phyloP scores from a whole-genome alignment of 192 early-diverging fungal genomes.

The Entrophospora sp. region DNA sequence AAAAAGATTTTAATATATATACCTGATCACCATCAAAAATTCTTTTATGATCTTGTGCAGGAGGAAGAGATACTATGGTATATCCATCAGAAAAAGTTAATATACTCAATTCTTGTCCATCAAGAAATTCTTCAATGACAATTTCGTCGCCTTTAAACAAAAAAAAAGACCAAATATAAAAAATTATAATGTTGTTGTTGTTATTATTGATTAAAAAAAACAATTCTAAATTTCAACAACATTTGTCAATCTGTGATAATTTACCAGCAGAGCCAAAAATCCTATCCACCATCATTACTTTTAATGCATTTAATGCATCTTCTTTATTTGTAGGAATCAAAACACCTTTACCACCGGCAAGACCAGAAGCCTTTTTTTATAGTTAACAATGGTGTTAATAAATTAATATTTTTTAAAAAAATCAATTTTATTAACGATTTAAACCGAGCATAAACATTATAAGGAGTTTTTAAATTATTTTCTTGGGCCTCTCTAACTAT shows the following conservation, averaged over 20 bases:
- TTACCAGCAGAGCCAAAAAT: conserved; percentile 83
- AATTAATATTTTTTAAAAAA: too few relatives aligned
- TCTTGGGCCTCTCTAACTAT: too few relatives aligned
- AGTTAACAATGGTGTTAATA: too few relatives aligned
- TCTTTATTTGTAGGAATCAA: conserved; percentile 75
- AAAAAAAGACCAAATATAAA: too few relatives aligned
- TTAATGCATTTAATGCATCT: conserved; percentile 79
- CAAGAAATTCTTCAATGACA: conserved; percentile 90
- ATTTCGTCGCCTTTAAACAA: conserved; percentile 63
- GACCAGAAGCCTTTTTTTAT: conserved; percentile 82
- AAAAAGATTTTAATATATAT: background rate
- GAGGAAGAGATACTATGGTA: conserved; percentile 80
- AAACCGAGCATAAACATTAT: too few relatives aligned
- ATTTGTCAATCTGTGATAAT: too few relatives aligned
- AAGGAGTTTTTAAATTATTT: too few relatives aligned
- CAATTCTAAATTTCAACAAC: too few relatives aligned
- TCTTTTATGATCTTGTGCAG: conserved; percentile 98
- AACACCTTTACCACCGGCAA: conserved; percentile 98
- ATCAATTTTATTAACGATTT: too few relatives aligned
- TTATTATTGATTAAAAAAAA: too few relatives aligned
- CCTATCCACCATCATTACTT: conserved; percentile 80
- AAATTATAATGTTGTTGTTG: too few relatives aligned
- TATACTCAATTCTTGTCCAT: conserved; percentile 89
- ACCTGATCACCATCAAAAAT: conserved; percentile 78
- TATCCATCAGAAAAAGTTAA: conserved; percentile 93